Evolutionary conservation across 352 stramenopile genomes (phyloP), one percentile per base, ranked within the genome.

Genomic region (Phytophthora cactorum): DNA sequence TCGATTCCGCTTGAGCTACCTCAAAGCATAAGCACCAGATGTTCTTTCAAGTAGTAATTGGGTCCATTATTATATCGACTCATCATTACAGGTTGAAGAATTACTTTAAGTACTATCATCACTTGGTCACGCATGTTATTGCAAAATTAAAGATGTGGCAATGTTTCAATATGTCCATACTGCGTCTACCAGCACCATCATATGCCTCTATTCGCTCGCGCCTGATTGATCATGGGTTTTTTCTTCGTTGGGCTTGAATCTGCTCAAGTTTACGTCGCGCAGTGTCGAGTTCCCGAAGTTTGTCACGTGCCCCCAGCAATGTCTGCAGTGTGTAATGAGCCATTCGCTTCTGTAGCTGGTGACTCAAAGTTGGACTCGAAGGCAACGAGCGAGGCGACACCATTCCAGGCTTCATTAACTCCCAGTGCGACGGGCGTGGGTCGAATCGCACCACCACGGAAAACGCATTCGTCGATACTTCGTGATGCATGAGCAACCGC

Each of bases 401-500:
- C 87, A 95, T 95, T 1, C 87, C 87, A 15, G 82, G 85, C 52
- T 89, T 89, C 69, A 88, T 69, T 9, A 92, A 66, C 62, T 93
- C 85, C 85, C 83, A 95, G 46, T 88, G 80, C 5, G 85, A 90
- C 28, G 84, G 80, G 5, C 78, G 78, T 17, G 80, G 72, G 55
- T 93, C 86, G 50, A 92, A 89, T 7, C 81, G 82, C 15, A 93
- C 87, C 25, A 93, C 83, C 36, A 92, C 85, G 36, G 83, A 88
- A 72, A 95, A 95, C 4, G 86, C 85, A 52, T 93, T 93, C n/a
- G 86, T 92, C 28, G 83, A 88, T 31, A 93, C 79, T 64, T 93
- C 82, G 59, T 93, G 86, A 61, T 95, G 85, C 87, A 95, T 95
- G 31, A 95, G 75, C 58, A 95, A 66, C 54, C 84, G 82, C 85